These are phyloP conservation scores for Fusarium musae DNA, from an alignment of 2,329 filamentous ascomycete genomes.

Conservation along the genomic window DNA sequence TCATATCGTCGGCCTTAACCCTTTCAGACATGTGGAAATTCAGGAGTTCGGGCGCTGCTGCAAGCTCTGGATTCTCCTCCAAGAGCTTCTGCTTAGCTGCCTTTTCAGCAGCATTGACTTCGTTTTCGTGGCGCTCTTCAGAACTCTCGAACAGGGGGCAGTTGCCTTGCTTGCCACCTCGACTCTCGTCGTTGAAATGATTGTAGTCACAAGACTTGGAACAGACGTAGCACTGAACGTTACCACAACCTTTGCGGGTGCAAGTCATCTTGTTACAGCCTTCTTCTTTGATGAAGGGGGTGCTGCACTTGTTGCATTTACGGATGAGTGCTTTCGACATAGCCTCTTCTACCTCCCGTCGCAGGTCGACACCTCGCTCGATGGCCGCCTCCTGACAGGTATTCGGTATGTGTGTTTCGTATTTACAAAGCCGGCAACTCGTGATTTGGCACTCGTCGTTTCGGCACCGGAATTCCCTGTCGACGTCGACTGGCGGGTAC, in stretches of 20 bases:
- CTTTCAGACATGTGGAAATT: slow-evolving; percentile 68
- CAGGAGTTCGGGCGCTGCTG: slow-evolving; percentile 60
- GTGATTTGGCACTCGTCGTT: slow-evolving; percentile 71
- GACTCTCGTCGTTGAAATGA: slow-evolving; percentile 71
- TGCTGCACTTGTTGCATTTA: slow-evolving; percentile 75
- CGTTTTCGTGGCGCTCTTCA: slow-evolving; percentile 69
- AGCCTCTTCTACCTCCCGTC: slow-evolving; percentile 81
- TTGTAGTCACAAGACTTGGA: slow-evolving; percentile 72
- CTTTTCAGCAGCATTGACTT: slow-evolving; percentile 71
- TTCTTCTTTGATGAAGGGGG: slow-evolving; percentile 80
- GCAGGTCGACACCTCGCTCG: slow-evolving; percentile 68
- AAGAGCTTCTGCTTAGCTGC: slow-evolving; percentile 65
- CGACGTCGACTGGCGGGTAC: slow-evolving; percentile 71
- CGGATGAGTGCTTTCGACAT: slow-evolving; percentile 84
- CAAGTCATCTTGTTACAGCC: slow-evolving; percentile 91
- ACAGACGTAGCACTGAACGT: slow-evolving; percentile 77
- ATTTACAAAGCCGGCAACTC: slow-evolving; percentile 75
- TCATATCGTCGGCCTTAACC: slow-evolving; percentile 57
- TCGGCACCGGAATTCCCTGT: slow-evolving; percentile 79
- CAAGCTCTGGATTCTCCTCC: slow-evolving; percentile 69
- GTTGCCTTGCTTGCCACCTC: slow-evolving; percentile 61
- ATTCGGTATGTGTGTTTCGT: slow-evolving; percentile 76
- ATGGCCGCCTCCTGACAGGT: slow-evolving; percentile 74
- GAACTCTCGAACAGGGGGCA: slow-evolving; percentile 76
- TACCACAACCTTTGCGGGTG: slow-evolving; percentile 61